A percentile compares a stretch with the other conserved stretches of the same genome.
These are phyloP conservation scores for Fusarium nelsonii DNA, from an alignment of 2,329 filamentous ascomycete species.

Conservation along the genomic window DNA sequence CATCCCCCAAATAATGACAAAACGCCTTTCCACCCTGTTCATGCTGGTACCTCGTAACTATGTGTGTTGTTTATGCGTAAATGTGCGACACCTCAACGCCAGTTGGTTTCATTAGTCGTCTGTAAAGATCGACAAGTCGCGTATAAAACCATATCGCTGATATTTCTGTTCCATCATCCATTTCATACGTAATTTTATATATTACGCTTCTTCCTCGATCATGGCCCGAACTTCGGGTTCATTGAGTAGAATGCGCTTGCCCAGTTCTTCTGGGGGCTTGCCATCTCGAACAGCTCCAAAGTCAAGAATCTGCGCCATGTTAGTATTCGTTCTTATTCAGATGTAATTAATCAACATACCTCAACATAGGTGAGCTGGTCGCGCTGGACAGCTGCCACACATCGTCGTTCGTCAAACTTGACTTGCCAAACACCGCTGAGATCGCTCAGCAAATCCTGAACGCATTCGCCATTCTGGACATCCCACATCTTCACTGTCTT, in stretches of 20 bases:
- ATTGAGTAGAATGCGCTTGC: slow-evolving; percentile 79
- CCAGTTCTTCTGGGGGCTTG: slow-evolving; percentile 79
- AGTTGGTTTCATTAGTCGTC: slow-evolving; percentile 37
- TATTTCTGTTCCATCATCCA: slow-evolving; percentile 4
- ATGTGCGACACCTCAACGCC: slow-evolving; percentile 45
- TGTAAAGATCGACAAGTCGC: slow-evolving; percentile 24
- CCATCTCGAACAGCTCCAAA: slow-evolving; percentile 95
- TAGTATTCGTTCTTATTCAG: neutral
- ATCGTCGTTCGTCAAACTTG: slow-evolving; percentile 94
- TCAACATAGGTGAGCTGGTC: slow-evolving; percentile 95
- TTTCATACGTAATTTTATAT: slow-evolving; percentile 16
- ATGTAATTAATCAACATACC: slow-evolving; percentile 66
- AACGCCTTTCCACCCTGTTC: slow-evolving; percentile 45
- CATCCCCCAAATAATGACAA: slow-evolving; percentile 23
- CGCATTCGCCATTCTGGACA: slow-evolving; percentile 88
- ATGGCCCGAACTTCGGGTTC: slow-evolving; percentile 65
- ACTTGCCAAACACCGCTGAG: slow-evolving; percentile 99
- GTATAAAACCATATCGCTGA: slow-evolving; percentile 34
- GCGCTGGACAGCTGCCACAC: slow-evolving; percentile 95
- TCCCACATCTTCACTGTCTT: slow-evolving; percentile 99
- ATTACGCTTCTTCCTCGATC: slow-evolving; percentile 59
- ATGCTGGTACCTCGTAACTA: slow-evolving; percentile 45
- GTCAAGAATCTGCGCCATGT: slow-evolving; percentile 81
- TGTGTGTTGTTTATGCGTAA: slow-evolving; percentile 41
- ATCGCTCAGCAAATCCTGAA: slow-evolving; percentile 92